Percentiles rank a stretch among this genome's conserved stretches.
Conservation (phyloP, 2,329 filamentous ascomycete genomes). For the Ascochyta fabae region DNA sequence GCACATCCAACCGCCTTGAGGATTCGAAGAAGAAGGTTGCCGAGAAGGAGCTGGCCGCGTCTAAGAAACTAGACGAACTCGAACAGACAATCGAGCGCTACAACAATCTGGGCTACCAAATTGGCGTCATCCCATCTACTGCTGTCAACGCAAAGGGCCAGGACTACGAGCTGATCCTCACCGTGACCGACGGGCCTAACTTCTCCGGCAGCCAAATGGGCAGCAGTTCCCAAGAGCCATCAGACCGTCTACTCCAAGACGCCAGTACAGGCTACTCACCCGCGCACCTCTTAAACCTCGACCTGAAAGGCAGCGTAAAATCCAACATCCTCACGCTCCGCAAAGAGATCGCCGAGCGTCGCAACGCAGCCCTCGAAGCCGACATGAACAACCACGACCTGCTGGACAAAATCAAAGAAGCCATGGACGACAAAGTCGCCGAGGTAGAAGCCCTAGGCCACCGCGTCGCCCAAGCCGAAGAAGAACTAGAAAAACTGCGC, state of each 20-base stretch:
- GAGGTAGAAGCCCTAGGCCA: constrained; percentile 94
- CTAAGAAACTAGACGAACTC: constrained; percentile 86
- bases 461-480: constrained; percentile 83
- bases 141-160: constrained; percentile 84
- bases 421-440: constrained; percentile 91
- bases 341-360: constrained; percentile 90
- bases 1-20: constrained; percentile 76
- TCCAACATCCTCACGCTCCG: constrained; percentile 77
- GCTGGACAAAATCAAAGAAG: constrained; percentile 92
- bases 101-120: constrained; percentile 94
- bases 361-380: constrained; percentile 80
- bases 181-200: constrained; percentile 78
- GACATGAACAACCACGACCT: constrained; percentile 96
- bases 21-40: constrained; percentile 82
- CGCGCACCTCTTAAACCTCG: constrained; percentile 84
- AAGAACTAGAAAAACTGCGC: constrained; percentile 92
- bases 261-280: constrained; percentile 86
- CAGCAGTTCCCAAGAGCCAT: constrained; percentile 52
- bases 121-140: constrained; percentile 83
- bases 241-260: constrained; percentile 82
- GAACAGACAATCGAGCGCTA: constrained; percentile 88
- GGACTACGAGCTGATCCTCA: constrained; percentile 84
- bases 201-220: constrained; percentile 65
- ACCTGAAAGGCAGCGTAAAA: constrained; percentile 83
- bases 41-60: constrained; percentile 88